Percentiles rank a stretch among this genome's conserved stretches.
Evolutionary conservation across 1,284 basidiomycete species (phyloP).

Genomic region (Ceraceosorus bombacis): DNA sequence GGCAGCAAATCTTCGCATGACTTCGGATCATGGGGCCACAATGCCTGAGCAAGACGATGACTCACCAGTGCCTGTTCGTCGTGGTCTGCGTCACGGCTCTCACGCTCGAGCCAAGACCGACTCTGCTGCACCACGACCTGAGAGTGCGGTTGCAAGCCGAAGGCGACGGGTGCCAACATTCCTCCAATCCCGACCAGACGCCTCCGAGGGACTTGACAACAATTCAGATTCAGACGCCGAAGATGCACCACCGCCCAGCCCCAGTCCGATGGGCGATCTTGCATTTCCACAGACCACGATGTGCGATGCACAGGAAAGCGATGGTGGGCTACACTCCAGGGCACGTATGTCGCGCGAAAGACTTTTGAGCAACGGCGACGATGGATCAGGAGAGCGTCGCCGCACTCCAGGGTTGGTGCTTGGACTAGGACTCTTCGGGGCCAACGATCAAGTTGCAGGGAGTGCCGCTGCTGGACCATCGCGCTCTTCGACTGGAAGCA

Average conservation of each 20-base stretch:
- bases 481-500: neutral
- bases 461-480: neutral
- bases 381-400: too few relatives aligned
- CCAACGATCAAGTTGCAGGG: neutral
- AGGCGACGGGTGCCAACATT: neutral
- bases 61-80: too few relatives aligned
- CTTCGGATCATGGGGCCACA: neutral
- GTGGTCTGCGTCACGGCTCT: neutral
- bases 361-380: too few relatives aligned
- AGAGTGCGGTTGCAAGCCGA: neutral
- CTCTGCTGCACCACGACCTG: neutral
- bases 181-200: neutral
- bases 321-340: neutral
- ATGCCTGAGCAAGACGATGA: too few relatives aligned
- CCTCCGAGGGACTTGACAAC: conserved; percentile 7
- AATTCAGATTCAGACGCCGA: conserved; percentile 26
- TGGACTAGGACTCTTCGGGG: too few relatives aligned
- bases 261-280: conserved; percentile 25
- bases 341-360: too few relatives aligned
- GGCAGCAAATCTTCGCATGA: conserved; percentile 1
- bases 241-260: conserved; percentile 22
- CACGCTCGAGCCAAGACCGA: conserved; percentile 1
- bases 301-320: neutral
- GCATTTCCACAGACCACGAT: conserved; percentile 5
- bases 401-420: too few relatives aligned